Conservation (phyloP, 345 rosid species). For the Arabidopsis thaliana region TAIR10.1 NC_003074.8:21340001-21340500, state of each 20-base stretch:
- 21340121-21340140: conserved; percentile 98
- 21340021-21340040: conserved; percentile 42
- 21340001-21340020: conserved; percentile 90
- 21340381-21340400: not conserved
- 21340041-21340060: not conserved
- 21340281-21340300: conserved; percentile 92
- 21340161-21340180: conserved; percentile 99
- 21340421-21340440: not conserved
- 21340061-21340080: conserved; percentile 1
- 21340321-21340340: conserved; percentile 85
- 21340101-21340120: conserved; percentile 18
- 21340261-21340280: conserved; percentile 78
- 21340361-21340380: conserved; percentile 17
- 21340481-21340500: conserved; percentile 82
- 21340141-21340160: conserved; percentile 93
- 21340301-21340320: conserved; percentile 94
- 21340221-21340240: conserved; percentile 68
- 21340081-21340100: not conserved
- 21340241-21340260: conserved; percentile 71
- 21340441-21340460: conserved; percentile 15
- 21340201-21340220: conserved; percentile 87
- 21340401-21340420: conserved; percentile 3
- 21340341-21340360: conserved; percentile 98
- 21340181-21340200: conserved; percentile 98
- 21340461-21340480: conserved; percentile 94